phyloP scores from a whole-genome alignment of 768 basidiomycete species.

The Sporobolomyces roseus region DNA sequence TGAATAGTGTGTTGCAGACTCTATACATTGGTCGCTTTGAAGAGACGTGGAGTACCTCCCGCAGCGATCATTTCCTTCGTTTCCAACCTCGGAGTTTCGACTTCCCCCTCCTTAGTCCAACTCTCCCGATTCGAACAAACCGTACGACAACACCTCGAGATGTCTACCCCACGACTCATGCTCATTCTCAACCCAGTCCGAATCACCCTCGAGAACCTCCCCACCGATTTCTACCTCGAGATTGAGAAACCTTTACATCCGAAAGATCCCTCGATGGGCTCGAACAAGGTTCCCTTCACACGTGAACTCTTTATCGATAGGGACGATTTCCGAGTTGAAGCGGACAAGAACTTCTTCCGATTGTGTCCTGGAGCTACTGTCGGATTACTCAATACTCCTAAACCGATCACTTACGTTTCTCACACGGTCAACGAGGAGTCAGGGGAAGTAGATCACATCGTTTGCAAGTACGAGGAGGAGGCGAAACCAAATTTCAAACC shows the following conservation, averaged over 20 bases:
- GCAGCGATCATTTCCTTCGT: constrained; percentile 92
- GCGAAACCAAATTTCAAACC: constrained; percentile 62
- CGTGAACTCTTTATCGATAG: constrained; percentile 84
- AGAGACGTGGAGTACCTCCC: constrained; percentile 93
- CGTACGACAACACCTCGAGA: constrained; percentile 83
- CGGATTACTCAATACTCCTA: constrained; percentile 86
- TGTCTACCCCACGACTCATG: constrained; percentile 75
- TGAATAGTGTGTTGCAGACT: constrained; percentile 49
- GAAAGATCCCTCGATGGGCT: constrained; percentile 82
- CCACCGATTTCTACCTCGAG: constrained; percentile 74
- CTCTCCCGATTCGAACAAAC: constrained; percentile 82
- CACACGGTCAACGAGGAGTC: constrained; percentile 70
- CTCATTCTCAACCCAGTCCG: constrained; percentile 89
- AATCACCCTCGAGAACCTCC: constrained; percentile 83
- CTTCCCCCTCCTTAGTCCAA: constrained; percentile 74
- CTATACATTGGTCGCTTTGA: constrained; percentile 91
- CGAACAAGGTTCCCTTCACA: constrained; percentile 76
- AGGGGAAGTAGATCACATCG: constrained; percentile 72
- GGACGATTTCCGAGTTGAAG: constrained; percentile 82
- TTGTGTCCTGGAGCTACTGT: constrained; percentile 97
- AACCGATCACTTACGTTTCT: constrained; percentile 88
- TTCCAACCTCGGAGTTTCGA: constrained; percentile 88
- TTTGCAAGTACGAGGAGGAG: constrained; percentile 68
- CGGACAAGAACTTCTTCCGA: constrained; percentile 89
- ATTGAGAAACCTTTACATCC: constrained; percentile 91